These are phyloP conservation scores for Pyrenopolyporus hunteri DNA, from an alignment of 495 filamentous ascomycete genomes.

Conservation along the genomic window DNA sequence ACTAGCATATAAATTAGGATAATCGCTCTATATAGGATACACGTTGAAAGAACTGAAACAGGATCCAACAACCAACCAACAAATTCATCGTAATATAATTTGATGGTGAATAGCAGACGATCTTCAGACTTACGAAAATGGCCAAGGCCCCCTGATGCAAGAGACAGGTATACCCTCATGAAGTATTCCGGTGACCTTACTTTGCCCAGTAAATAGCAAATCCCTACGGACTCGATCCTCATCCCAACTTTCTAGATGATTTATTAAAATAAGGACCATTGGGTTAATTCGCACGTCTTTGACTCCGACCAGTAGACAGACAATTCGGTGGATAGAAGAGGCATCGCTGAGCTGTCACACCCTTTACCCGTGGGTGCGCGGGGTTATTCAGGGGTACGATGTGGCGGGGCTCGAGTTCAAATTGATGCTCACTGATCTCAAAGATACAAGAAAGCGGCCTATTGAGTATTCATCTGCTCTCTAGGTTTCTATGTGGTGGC, in stretches of 20 bases:
- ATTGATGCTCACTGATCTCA: not conserved
- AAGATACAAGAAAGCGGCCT: not conserved
- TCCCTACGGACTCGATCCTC: not conserved
- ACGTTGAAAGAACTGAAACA: too few species aligned
- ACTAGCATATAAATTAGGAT: too few species aligned
- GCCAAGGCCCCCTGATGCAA: too few species aligned
- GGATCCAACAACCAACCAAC: too few species aligned
- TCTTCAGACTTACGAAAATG: too few species aligned
- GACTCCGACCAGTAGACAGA: not conserved
- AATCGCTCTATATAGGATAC: too few species aligned
- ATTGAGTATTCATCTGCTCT: not conserved
- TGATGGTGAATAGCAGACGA: too few species aligned
- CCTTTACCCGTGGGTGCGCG: not conserved
- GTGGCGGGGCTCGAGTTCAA: not conserved
- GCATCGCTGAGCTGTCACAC: not conserved
- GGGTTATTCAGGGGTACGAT: not conserved
- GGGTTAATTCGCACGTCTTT: not conserved
- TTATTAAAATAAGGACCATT: not conserved
- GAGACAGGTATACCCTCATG: too few species aligned
- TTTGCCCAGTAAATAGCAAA: not conserved
- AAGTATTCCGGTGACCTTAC: too few species aligned
- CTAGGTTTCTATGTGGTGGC: not conserved
- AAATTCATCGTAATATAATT: too few species aligned
- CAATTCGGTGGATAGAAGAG: not conserved
- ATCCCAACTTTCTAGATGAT: not conserved